Conservation (phyloP, 306 rosid genomes). For the Malus orientalis region DNA sequence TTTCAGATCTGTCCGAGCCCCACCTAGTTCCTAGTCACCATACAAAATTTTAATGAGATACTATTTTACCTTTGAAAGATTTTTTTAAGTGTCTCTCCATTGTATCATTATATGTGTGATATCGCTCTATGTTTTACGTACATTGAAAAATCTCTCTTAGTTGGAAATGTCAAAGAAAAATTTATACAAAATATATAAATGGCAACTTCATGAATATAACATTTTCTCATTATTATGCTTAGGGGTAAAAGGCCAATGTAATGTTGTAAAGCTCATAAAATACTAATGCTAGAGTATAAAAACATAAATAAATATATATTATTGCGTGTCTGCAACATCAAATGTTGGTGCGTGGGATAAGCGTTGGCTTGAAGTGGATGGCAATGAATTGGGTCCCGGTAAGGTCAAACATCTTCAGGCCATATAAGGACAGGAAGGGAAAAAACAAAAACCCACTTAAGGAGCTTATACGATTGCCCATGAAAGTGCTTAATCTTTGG, state of each 20-base stretch:
- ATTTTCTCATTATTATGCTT: background rate
- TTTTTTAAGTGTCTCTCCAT: too few species aligned
- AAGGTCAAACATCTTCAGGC: constrained; percentile 37
- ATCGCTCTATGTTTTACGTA: rapidly evolving
- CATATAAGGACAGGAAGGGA: background rate
- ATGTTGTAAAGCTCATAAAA: background rate
- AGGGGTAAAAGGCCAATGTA: background rate
- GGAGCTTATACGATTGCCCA: background rate
- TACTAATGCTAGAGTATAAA: background rate
- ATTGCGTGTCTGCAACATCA: constrained; percentile 20
- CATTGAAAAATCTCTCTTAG: too few species aligned
- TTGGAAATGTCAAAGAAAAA: background rate
- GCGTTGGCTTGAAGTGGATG: constrained; percentile 8
- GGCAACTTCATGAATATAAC: background rate
- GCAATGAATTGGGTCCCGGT: constrained; percentile 40
- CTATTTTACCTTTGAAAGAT: too few species aligned
- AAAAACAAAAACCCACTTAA: background rate
- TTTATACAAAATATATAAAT: background rate
- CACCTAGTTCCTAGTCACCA: too few species aligned
- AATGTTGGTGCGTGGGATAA: constrained; percentile 14
- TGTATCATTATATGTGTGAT: too few species aligned
- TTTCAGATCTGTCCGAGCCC: too few species aligned
- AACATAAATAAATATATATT: too few species aligned
- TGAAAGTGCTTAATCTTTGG: background rate
- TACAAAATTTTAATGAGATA: too few species aligned